phyloP scores from a whole-genome alignment of 768 basidiomycete species.

The Pisolithus orientalis region DNA sequence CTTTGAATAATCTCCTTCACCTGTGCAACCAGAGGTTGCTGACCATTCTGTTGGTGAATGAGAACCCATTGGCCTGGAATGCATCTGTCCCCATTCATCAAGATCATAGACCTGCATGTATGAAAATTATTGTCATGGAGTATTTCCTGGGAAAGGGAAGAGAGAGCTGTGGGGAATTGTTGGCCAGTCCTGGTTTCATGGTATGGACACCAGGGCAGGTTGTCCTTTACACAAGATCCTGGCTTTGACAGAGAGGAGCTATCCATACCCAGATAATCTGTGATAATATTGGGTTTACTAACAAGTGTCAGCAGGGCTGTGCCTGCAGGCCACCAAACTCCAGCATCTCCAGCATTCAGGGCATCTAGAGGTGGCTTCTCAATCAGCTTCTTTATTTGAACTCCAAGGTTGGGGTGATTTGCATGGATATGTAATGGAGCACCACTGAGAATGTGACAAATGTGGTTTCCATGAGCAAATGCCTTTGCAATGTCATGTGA shows the following conservation, averaged over 20 bases:
- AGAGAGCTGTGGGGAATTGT: too few species aligned
- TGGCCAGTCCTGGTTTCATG: too few species aligned
- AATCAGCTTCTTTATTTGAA: background rate
- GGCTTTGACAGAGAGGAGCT: background rate
- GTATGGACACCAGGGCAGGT: background rate
- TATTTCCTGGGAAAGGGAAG: too few species aligned
- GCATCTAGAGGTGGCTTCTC: background rate
- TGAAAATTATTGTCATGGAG: too few species aligned
- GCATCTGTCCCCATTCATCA: background rate
- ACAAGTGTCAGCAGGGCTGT: background rate
- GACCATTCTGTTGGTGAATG: background rate
- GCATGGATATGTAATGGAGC: background rate
- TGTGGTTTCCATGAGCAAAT: constrained; percentile 20
- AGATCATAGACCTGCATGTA: background rate
- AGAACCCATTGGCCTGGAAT: background rate
- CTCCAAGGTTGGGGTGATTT: background rate
- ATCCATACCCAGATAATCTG: background rate
- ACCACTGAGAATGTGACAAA: constrained; percentile 21
- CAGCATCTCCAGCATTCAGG: background rate
- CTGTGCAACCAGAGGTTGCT: background rate
- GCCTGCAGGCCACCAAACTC: background rate
- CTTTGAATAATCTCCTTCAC: background rate
- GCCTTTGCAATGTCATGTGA: constrained; percentile 24
- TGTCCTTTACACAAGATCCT: background rate
- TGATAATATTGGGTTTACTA: background rate